A percentile compares a stretch with the other conserved stretches of the same genome.
Evolutionary conservation across 305 asterid genomes (phyloP).

Genomic region (Solanum chacoense): DNA sequence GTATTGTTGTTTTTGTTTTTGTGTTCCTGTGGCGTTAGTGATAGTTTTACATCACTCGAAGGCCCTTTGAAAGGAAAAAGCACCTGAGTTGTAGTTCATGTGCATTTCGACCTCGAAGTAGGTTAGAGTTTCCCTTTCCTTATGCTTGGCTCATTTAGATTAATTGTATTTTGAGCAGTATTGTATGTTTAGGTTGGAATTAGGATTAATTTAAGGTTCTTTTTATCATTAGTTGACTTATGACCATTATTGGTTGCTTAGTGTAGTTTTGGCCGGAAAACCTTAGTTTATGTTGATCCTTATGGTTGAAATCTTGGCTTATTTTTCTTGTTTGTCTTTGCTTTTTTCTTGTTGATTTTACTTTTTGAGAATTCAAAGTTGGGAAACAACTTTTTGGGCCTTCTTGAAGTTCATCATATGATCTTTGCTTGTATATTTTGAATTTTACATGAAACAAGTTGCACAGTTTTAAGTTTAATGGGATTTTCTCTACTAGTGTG

Average conservation of each 20-base stretch:
- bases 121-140: not conserved
- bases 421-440: not conserved
- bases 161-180: not conserved
- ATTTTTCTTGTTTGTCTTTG: too few species aligned
- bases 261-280: not conserved
- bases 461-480: not conserved
- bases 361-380: not conserved
- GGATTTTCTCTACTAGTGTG: too few species aligned
- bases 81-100: not conserved
- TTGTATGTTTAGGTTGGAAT: not conserved
- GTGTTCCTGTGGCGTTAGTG: not conserved
- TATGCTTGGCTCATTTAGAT: not conserved
- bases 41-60: not conserved
- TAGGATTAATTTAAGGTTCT: not conserved
- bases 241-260: not conserved
- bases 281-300: not conserved
- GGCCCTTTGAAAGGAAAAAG: not conserved
- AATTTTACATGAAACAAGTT: not conserved
- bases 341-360: too few species aligned
- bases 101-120: not conserved
- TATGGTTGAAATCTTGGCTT: not conserved
- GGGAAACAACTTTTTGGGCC: not conserved
- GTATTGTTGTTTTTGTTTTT: not conserved
- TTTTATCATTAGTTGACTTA: not conserved
- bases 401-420: not conserved